Evolutionary conservation across 176 grass and related monocot species (phyloP).

Genomic region (Luzula sylvatica): DNA sequence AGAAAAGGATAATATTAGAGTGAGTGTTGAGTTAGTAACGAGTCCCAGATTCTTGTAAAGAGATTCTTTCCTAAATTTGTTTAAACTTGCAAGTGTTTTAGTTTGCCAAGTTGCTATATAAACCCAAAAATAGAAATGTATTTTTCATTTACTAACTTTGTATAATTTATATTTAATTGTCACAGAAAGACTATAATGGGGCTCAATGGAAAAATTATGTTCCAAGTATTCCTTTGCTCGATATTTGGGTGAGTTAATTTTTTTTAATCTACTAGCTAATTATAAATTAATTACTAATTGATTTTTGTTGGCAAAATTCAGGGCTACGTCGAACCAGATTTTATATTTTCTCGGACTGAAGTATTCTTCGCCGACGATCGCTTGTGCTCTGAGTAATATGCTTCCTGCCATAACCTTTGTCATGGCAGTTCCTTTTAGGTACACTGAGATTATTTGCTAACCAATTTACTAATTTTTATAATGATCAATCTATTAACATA

Average conservation of each 20-base stretch:
- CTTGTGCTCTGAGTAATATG: conserved; percentile 68
- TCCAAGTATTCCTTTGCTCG: conserved; percentile 65
- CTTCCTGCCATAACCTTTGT: conserved; percentile 81
- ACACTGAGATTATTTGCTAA: background rate
- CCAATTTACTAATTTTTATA: background rate
- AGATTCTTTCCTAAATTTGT: background rate
- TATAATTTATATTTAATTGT: background rate
- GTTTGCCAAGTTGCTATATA: background rate
- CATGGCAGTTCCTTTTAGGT: conserved; percentile 56
- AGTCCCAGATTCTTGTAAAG: background rate
- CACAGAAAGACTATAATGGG: conserved; percentile 36
- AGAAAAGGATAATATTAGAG: no score
- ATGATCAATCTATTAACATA: background rate
- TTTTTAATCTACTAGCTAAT: background rate
- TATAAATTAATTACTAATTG: background rate
- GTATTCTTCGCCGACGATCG: conserved; percentile 65
- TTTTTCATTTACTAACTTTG: background rate
- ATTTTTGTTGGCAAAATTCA: conserved; percentile 17
- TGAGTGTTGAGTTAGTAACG: no score
- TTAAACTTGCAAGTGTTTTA: background rate
- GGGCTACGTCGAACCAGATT: conserved; percentile 74
- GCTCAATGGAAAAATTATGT: conserved; percentile 44
- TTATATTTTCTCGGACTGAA: conserved; percentile 72
- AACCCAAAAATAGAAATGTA: background rate
- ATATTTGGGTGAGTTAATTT: conserved; percentile 56